These are phyloP conservation scores for Jacaranda copaia DNA, from an alignment of 257 asterid genomes.

Conservation along the genomic window DNA sequence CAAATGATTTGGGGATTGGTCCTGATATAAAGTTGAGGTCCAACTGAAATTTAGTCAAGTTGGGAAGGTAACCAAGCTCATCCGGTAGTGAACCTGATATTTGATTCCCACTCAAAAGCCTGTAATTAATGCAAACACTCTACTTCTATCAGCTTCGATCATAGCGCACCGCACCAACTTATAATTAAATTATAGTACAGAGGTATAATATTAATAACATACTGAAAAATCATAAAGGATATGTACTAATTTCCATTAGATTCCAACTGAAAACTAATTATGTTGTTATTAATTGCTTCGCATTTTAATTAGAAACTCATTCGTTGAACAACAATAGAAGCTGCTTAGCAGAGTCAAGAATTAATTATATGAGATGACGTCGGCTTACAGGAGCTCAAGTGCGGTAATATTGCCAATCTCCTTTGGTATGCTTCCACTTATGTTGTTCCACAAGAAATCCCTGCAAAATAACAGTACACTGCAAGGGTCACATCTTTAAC, in stretches of 20 bases:
- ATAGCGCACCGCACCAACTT: neutral
- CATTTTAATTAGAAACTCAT: neutral
- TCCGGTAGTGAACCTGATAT: constrained; percentile 55
- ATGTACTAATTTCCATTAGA: too few relatives aligned
- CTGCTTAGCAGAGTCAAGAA: neutral
- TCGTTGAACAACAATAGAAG: neutral
- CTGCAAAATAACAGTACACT: constrained; percentile 26
- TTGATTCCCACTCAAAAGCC: constrained; percentile 61
- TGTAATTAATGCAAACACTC: constrained; percentile 25
- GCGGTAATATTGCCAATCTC: constrained; percentile 55
- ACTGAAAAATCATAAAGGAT: neutral
- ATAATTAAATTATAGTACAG: neutral
- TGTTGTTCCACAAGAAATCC: constrained; percentile 57
- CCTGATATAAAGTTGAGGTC: constrained; percentile 57
- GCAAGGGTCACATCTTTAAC: neutral
- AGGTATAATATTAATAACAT: neutral
- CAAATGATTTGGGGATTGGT: constrained; percentile 55
- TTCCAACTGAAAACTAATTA: neutral
- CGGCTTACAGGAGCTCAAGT: constrained; percentile 49
- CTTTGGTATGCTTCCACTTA: constrained; percentile 59
- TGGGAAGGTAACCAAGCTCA: constrained; percentile 57
- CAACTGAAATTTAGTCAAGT: constrained; percentile 53
- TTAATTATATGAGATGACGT: neutral
- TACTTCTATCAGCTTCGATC: neutral
- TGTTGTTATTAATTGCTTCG: neutral